phyloP scores from a whole-genome alignment of 2,329 filamentous ascomycete genomes.

The Pseudocercospora fijiensis region DNA sequence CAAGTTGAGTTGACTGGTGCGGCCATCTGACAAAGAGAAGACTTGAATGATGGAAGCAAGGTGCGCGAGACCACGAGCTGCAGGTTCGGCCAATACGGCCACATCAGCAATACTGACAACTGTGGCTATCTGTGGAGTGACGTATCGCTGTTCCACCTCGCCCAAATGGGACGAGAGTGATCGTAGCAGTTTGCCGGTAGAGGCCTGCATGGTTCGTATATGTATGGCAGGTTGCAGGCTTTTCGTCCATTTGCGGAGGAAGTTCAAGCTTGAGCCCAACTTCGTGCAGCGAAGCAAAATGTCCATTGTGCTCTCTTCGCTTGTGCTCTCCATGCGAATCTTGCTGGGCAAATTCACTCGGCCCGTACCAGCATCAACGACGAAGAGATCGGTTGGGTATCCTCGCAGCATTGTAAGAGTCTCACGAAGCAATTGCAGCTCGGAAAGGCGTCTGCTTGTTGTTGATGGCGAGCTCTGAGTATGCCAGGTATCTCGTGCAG shows the following conservation, averaged over 20 bases:
- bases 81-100: conserved; percentile 56
- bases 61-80: conserved; percentile 57
- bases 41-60: conserved; percentile 62
- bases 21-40: conserved; percentile 41
- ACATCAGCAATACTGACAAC: conserved; percentile 67
- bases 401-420: conserved; percentile 83
- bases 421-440: conserved; percentile 73
- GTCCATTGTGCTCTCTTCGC: conserved; percentile 37
- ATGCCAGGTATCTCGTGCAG: conserved; percentile 12
- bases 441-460: conserved; percentile 52
- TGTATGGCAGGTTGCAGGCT: conserved; percentile 39
- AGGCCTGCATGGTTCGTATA: conserved; percentile 69
- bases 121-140: conserved; percentile 54
- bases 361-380: conserved; percentile 35
- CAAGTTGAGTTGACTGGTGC: conserved; percentile 61
- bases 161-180: conserved; percentile 61
- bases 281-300: conserved; percentile 48
- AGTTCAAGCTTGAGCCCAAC: conserved; percentile 50
- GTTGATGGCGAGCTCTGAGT: neutral
- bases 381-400: conserved; percentile 70
- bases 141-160: conserved; percentile 59
- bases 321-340: conserved; percentile 15
- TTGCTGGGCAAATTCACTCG: conserved; percentile 21
- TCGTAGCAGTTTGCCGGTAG: conserved; percentile 57
- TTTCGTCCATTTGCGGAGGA: conserved; percentile 51